phyloP scores from a whole-genome alignment of 495 filamentous ascomycete species.

The Staphylotrichum longicolle region DNA sequence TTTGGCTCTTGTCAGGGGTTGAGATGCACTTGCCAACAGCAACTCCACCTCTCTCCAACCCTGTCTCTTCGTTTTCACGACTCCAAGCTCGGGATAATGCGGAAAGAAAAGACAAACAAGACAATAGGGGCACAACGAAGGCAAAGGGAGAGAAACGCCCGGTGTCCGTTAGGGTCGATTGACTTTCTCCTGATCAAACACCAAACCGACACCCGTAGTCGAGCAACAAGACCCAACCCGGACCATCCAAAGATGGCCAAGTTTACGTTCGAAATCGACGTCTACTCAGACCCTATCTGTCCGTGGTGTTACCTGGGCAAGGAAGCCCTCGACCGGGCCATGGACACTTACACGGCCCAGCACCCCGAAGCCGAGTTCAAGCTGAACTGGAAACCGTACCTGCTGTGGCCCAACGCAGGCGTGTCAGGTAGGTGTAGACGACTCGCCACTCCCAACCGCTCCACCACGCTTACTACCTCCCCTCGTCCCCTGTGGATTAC shows the following conservation, averaged over 20 bases:
- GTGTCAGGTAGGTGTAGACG: slow-evolving; percentile 23
- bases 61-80: too few relatives aligned
- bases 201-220: too few relatives aligned
- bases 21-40: too few relatives aligned
- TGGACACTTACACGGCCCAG: slow-evolving; percentile 54
- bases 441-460: neutral
- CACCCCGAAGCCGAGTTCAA: slow-evolving; percentile 62
- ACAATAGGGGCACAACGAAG: too few relatives aligned
- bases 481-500: neutral
- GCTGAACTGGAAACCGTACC: slow-evolving; percentile 71
- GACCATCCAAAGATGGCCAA: slow-evolving; percentile 22
- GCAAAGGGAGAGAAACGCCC: too few relatives aligned
- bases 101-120: too few relatives aligned
- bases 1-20: too few relatives aligned
- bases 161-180: too few relatives aligned
- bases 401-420: slow-evolving; percentile 65
- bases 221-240: neutral
- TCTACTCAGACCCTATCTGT: slow-evolving; percentile 77
- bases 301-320: slow-evolving; percentile 85
- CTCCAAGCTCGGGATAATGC: too few relatives aligned
- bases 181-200: too few relatives aligned
- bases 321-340: slow-evolving; percentile 66
- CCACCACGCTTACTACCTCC: neutral
- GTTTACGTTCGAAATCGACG: slow-evolving; percentile 60
- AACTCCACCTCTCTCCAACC: too few relatives aligned